Base-by-base conservation (phyloP, 225 moss, liverwort and hornwort species). In the Bryum argenteum region DNA sequence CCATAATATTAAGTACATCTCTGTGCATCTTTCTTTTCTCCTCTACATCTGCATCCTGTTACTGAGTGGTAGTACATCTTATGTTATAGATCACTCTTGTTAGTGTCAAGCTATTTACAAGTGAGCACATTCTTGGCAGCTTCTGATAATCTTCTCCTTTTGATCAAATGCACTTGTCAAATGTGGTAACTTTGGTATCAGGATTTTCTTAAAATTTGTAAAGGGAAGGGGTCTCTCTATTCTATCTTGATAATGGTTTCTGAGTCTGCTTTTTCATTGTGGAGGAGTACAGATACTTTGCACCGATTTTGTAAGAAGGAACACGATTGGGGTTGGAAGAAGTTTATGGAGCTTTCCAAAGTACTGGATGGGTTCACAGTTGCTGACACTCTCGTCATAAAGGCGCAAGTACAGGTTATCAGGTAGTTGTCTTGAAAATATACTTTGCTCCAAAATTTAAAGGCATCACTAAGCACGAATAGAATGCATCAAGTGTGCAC, bases 301-400 rank as follows among this genome's bases (percentile, higher is more conserved):
- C 98, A 98, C 82, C 92, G 98, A 69, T 98, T 98, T 69, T 98
- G 98, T 75, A 98, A 98, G 83, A 98, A 98, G 75, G 98, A 98
- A 54, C 98, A 98, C 44, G 98, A 98, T 74, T 98, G 97, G 97
- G 97, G 97, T 55, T 95, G 95, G 93, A 91, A 96, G 89, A 97
- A 97, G 71, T 97, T 98, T 37, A 98, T 98, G 98, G 98, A 98
- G 85, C 94, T 98, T 28, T 98, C 98, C 47, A 98, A 98, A 84
- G 98, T 98, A 75, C 75, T 98, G 21, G 98, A 98, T 60, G 94
- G 98, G 69, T 98, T 98, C 67, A 98, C 98, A 53, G 98, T 94
- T 24, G 91, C 98, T 24, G 94, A 98, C 66, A 98, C 94, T 56
- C 98, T 98, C 54, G 98, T 98, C 42, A 98, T 98, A 69, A 98